A percentile compares a stretch with the other conserved stretches of the same genome.
phyloP scores from a whole-genome alignment of 345 rosid species.

The Eucalyptus camaldulensis region DNA sequence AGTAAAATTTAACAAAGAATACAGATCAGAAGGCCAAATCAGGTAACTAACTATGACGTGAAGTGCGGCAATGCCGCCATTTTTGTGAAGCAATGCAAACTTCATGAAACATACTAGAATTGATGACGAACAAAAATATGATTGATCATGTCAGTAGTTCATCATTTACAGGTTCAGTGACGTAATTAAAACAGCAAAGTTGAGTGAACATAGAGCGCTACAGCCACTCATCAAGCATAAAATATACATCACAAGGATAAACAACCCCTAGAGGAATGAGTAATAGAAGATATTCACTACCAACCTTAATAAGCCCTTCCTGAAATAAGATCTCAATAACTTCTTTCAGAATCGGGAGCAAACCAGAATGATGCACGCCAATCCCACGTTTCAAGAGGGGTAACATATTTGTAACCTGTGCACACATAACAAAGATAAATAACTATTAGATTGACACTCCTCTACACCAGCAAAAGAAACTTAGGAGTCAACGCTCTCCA shows the following conservation, averaged over 20 bases:
- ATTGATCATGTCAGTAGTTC: not conserved
- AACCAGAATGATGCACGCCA: conserved; percentile 98
- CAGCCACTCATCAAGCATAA: not conserved
- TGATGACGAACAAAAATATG: not conserved
- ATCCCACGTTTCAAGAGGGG: conserved; percentile 97
- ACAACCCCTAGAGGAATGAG: not conserved
- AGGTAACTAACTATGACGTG: not conserved
- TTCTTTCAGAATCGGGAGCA: conserved; percentile 97
- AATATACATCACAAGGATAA: not conserved
- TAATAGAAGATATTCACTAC: not conserved
- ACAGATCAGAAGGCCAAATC: not conserved
- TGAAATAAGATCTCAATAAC: conserved; percentile 96
- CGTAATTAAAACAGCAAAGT: not conserved
- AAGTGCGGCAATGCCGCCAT: not conserved
- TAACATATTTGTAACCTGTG: conserved; percentile 82
- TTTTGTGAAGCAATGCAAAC: not conserved
- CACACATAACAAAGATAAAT: not conserved
- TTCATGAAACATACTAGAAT: not conserved
- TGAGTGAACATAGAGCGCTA: not conserved
- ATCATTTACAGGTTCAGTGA: not conserved
- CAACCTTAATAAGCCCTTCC: conserved; percentile 95
- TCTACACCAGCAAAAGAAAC: not conserved
- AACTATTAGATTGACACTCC: not conserved
- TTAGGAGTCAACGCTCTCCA: not conserved
- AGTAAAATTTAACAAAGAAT: not conserved